Conservation (phyloP, 768 basidiomycete species). For the Suillus subaureus region DNA sequence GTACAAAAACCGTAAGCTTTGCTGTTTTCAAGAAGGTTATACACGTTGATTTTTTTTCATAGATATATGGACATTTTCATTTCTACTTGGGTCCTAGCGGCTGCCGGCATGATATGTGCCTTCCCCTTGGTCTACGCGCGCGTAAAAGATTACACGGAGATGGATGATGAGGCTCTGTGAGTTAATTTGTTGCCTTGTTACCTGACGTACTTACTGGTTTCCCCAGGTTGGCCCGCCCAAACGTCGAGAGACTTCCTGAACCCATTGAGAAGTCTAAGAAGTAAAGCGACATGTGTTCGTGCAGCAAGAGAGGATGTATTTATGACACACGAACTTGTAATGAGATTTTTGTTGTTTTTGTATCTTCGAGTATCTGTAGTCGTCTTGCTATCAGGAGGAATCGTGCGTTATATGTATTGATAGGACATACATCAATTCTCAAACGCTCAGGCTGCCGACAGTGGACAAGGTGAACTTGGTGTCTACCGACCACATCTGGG, state of each 20-base stretch:
- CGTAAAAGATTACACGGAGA: constrained; percentile 55
- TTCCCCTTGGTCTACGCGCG: constrained; percentile 70
- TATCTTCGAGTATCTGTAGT: not conserved
- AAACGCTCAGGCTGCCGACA: not conserved
- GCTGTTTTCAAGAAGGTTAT: constrained; percentile 10
- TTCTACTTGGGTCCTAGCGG: constrained; percentile 67
- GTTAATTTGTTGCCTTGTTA: constrained; percentile 21
- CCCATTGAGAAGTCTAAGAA: not conserved
- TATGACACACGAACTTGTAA: constrained; percentile 1
- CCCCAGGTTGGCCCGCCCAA: constrained; percentile 2
- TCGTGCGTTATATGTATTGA: not conserved
- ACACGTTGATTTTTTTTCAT: constrained; percentile 6
- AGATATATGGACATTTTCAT: constrained; percentile 67
- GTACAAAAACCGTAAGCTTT: constrained; percentile 55
- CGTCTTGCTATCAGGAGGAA: not conserved
- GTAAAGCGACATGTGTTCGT: not conserved
- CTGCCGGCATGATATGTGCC: constrained; percentile 60
- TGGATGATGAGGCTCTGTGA: constrained; percentile 55
- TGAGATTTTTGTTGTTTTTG: constrained; percentile 3
- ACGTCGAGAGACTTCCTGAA: not conserved
- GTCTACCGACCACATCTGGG: not conserved
- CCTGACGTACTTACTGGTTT: not conserved
- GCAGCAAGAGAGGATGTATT: constrained; percentile 19
- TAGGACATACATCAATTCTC: not conserved
- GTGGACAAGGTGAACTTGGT: not conserved